Evolutionary conservation across 2,329 filamentous ascomycete genomes (phyloP).

Genomic region (Xylaria sp.): DNA sequence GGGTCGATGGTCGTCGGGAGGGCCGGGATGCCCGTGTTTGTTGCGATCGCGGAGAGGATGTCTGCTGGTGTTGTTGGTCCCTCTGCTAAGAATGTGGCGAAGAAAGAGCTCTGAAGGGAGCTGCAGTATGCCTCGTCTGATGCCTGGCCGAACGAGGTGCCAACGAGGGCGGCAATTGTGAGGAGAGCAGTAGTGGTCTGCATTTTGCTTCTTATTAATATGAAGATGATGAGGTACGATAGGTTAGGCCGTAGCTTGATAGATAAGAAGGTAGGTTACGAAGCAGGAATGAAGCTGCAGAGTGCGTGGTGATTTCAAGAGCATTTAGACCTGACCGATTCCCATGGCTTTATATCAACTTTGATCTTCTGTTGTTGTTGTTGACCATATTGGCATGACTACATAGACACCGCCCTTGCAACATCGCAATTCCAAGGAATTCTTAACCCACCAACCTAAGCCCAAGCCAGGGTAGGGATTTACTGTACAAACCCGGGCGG

Average conservation of each 20-base stretch:
- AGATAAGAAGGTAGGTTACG: not conserved
- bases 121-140: conserved; percentile 10
- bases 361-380: not conserved
- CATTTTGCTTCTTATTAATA: conserved; percentile 6
- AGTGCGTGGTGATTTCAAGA: not conserved
- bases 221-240: not conserved
- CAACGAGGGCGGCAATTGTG: conserved; percentile 10
- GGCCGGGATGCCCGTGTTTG: not conserved
- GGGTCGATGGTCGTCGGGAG: not conserved
- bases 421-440: not conserved
- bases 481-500: too few relatives aligned
- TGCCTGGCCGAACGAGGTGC: conserved; percentile 11
- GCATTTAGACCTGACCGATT: not conserved
- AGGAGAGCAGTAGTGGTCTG: not conserved
- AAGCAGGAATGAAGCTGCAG: not conserved
- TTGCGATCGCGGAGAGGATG: conserved; percentile 8
- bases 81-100: not conserved
- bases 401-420: too few relatives aligned
- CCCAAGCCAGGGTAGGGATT: not conserved
- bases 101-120: not conserved
- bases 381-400: not conserved
- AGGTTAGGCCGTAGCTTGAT: conserved; percentile 3
- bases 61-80: conserved; percentile 8
- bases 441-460: too few relatives aligned
- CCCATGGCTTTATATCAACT: conserved; percentile 7